These are phyloP conservation scores for Venturia asperata DNA, from an alignment of 2,329 filamentous ascomycete genomes.

Conservation along the genomic window DNA sequence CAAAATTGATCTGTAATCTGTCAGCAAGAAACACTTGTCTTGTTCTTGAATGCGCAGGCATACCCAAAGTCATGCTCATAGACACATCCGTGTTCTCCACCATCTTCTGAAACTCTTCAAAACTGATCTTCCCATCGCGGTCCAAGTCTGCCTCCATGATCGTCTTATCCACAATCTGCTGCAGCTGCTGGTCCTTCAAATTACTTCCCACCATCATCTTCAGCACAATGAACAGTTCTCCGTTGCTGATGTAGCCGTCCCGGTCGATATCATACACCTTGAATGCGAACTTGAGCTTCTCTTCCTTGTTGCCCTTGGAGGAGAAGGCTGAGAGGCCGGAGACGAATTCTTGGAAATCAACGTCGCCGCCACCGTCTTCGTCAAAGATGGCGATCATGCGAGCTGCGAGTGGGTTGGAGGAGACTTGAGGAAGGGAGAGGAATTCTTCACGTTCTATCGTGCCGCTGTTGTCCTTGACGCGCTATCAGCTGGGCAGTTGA, in stretches of 20 bases:
- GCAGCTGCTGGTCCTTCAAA: slow-evolving; percentile 95
- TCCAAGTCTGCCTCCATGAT: slow-evolving; percentile 99
- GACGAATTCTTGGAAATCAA: slow-evolving; percentile 98
- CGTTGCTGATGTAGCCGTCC: slow-evolving; percentile 97
- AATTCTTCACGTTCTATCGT: slow-evolving; percentile 99
- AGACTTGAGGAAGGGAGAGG: slow-evolving; percentile 92
- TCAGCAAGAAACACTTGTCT: background rate
- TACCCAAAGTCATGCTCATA: slow-evolving; percentile 62
- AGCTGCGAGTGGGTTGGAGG: slow-evolving; percentile 93
- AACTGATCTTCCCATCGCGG: slow-evolving; percentile 95
- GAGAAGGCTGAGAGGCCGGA: slow-evolving; percentile 91
- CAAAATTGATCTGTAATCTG: slow-evolving; percentile 6
- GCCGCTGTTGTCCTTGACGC: slow-evolving; percentile 82
- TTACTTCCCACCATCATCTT: slow-evolving; percentile 99
- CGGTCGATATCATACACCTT: slow-evolving; percentile 99
- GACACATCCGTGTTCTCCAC: slow-evolving; percentile 82
- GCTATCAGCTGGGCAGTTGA: slow-evolving; percentile 11
- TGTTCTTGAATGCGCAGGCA: background rate
- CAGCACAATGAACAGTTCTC: slow-evolving; percentile 96
- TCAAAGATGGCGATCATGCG: slow-evolving; percentile 99
- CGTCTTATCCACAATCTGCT: slow-evolving; percentile 99
- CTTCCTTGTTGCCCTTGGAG: slow-evolving; percentile 97
- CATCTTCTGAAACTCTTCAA: slow-evolving; percentile 96
- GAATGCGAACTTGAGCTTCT: slow-evolving; percentile 96
- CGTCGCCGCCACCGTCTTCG: slow-evolving; percentile 93